These are phyloP conservation scores for Stemphylium vesicarium DNA, from an alignment of 2,329 filamentous ascomycete species.

Conservation along the genomic window DNA sequence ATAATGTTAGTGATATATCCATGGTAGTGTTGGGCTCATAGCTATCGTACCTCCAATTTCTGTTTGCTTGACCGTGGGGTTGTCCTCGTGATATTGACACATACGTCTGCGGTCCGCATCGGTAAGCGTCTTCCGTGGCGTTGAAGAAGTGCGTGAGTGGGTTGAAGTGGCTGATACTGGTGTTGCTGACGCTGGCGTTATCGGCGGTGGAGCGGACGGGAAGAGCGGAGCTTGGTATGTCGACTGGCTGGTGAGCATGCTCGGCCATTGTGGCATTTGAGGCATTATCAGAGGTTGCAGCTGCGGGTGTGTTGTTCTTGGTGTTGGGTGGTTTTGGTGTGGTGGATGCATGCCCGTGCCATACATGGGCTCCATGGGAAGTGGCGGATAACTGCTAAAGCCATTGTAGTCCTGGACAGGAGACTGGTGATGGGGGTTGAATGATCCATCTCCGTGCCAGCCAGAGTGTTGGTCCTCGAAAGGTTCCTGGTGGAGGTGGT, in stretches of 20 bases:
- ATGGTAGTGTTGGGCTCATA: conserved; percentile 22
- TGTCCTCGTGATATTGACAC: conserved; percentile 91
- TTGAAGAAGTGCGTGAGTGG: conserved; percentile 57
- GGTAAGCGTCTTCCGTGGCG: conserved; percentile 84
- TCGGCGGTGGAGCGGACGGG: conserved; percentile 45
- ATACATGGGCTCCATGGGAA: conserved; percentile 51
- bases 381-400: conserved; percentile 46
- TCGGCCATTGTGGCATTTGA: conserved; percentile 49
- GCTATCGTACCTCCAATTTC: conserved; percentile 80
- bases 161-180: conserved; percentile 50
- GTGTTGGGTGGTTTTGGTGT: conserved; percentile 32
- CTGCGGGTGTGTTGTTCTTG: conserved; percentile 48
- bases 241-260: conserved; percentile 52
- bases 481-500: conserved; percentile 43
- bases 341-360: conserved; percentile 48
- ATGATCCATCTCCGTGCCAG: conserved; percentile 43
- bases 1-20: conserved; percentile 38
- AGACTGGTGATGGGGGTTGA: conserved; percentile 47
- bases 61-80: conserved; percentile 90
- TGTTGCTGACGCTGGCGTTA: conserved; percentile 48
- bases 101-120: conserved; percentile 89
- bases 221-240: conserved; percentile 49
- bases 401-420: conserved; percentile 50
- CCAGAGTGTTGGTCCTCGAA: conserved; percentile 43
- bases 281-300: conserved; percentile 51